phyloP scores from a whole-genome alignment of 1,139 yeast genomes.

The Yamadazyma oceani region DNA sequence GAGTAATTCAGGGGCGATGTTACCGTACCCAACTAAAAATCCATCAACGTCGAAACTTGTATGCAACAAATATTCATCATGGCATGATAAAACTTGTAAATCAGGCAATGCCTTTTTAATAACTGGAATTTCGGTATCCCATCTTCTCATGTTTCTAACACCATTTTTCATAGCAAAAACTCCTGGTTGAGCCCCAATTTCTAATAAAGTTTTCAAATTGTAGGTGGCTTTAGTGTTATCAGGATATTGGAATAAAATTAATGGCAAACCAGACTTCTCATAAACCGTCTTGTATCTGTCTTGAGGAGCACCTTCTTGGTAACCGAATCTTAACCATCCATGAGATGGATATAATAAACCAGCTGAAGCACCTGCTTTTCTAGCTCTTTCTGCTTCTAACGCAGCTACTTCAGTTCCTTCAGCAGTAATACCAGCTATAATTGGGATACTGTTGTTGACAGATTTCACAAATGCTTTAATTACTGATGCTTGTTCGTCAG shows the following conservation, averaged over 20 bases:
- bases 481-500: constrained; percentile 1
- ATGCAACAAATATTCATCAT: constrained; percentile 1
- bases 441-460: constrained; percentile 2
- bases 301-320: constrained; percentile 3
- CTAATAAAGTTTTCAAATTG: constrained; percentile 1
- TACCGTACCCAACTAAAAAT: constrained; percentile 2
- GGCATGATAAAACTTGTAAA: constrained; percentile 1
- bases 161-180: constrained; percentile 3
- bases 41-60: constrained; percentile 3
- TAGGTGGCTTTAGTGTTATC: constrained; percentile 3
- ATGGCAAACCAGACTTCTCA: constrained; percentile 1
- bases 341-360: constrained; percentile 3
- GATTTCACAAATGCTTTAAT: constrained; percentile 1
- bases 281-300: constrained; percentile 1
- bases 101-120: neutral
- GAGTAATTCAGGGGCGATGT: constrained; percentile 1
- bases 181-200: constrained; percentile 2
- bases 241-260: constrained; percentile 2
- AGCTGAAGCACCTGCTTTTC: constrained; percentile 2
- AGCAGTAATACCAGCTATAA: constrained; percentile 2
- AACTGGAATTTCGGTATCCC: constrained; percentile 3
- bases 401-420: constrained; percentile 3
- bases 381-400: constrained; percentile 1
- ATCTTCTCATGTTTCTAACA: constrained; percentile 3
- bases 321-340: constrained; percentile 2